Conservation (phyloP, 371 early-diverging fungal species). For the Nematocida sp. region DNA sequence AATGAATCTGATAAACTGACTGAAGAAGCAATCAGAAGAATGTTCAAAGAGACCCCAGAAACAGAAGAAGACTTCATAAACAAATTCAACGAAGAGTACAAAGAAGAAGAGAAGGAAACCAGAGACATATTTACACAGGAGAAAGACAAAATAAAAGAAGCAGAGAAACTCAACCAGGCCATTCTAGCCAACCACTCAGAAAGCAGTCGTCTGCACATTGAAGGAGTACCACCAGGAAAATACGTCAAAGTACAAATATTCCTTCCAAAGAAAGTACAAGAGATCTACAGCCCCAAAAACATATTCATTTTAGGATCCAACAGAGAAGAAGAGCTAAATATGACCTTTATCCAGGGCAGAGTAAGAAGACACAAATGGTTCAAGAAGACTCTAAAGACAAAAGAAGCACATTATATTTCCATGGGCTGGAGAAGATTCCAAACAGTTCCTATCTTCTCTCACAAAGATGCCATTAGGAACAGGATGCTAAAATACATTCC, state of each 20-base stretch:
- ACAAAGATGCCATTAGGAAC: constrained; percentile 73
- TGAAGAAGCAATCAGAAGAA: constrained; percentile 29
- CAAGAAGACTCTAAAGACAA: constrained; percentile 83
- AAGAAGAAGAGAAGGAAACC: constrained; percentile 47
- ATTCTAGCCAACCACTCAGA: constrained; percentile 39
- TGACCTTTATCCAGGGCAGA: constrained; percentile 55
- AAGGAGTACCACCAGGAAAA: constrained; percentile 54
- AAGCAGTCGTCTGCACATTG: constrained; percentile 28
- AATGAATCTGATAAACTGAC: constrained; percentile 16
- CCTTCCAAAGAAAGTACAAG: not conserved
- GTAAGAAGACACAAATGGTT: constrained; percentile 94
- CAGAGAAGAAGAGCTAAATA: constrained; percentile 51
- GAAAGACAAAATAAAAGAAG: constrained; percentile 40
- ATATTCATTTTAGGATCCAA: constrained; percentile 38
- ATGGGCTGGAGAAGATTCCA: constrained; percentile 96
- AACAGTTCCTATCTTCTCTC: constrained; percentile 81
- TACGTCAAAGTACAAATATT: constrained; percentile 52
- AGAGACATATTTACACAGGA: constrained; percentile 43
- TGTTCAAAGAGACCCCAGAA: constrained; percentile 46
- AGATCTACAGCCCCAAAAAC: constrained; percentile 35
- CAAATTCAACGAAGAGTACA: constrained; percentile 56
- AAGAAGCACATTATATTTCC: constrained; percentile 88
- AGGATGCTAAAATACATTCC: constrained; percentile 88
- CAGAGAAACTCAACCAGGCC: constrained; percentile 11
- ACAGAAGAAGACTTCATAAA: constrained; percentile 57